These are phyloP conservation scores for Ceratobasidium sp. DNA, from an alignment of 1,284 basidiomycete genomes.

Conservation along the genomic window DNA sequence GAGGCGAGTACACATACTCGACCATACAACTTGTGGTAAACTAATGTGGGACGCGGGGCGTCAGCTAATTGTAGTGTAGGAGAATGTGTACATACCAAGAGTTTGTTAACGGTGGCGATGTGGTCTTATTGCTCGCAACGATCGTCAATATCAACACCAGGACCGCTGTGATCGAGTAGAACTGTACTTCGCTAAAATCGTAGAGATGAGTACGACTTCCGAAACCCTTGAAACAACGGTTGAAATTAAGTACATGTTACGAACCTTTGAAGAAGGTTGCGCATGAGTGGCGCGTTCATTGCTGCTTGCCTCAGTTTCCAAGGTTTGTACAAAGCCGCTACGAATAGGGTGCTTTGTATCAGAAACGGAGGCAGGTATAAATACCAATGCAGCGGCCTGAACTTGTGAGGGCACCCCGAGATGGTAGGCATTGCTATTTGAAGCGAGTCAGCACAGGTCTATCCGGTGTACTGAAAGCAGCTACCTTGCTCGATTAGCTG, in stretches of 20 bases:
- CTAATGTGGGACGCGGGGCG: background rate
- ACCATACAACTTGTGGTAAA: background rate
- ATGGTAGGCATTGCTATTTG: background rate
- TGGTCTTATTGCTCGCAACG: background rate
- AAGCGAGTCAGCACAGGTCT: background rate
- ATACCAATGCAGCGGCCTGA: background rate
- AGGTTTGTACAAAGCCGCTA: background rate
- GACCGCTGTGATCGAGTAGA: background rate
- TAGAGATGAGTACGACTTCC: no score
- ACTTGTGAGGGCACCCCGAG: conserved; percentile 4
- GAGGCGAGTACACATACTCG: conserved; percentile 4
- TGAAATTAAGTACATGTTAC: no score
- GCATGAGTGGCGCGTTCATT: background rate
- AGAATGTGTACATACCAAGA: background rate
- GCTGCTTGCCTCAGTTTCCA: background rate
- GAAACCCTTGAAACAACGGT: no score
- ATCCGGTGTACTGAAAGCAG: background rate
- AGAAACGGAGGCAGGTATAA: background rate
- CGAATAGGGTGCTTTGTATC: background rate
- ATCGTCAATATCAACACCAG: background rate
- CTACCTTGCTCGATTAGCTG: background rate
- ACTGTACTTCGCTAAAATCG: background rate
- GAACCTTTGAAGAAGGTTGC: background rate
- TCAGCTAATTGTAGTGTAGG: background rate
- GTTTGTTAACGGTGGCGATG: background rate